Conservation (phyloP, 345 rosid species). For the Eucalyptus brandiana region DNA sequence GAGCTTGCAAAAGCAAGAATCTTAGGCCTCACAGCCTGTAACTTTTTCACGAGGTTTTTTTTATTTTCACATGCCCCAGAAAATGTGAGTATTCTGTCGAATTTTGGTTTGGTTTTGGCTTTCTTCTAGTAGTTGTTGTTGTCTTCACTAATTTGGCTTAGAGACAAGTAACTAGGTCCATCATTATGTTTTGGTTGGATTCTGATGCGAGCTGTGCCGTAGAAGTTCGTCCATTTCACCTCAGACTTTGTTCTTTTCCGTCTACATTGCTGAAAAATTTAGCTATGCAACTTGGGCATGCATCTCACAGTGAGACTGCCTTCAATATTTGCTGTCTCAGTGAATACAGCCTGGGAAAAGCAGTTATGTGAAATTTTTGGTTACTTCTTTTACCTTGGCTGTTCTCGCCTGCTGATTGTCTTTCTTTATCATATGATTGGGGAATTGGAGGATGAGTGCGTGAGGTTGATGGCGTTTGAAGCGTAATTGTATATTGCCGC, state of each 20-base stretch:
- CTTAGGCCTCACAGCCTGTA: constrained; percentile 33
- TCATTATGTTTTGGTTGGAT: neutral
- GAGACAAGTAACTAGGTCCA: neutral
- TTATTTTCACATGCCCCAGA: too few species aligned
- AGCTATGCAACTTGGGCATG: neutral
- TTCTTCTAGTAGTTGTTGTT: neutral
- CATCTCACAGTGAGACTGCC: neutral
- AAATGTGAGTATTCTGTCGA: neutral
- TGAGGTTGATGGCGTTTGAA: neutral
- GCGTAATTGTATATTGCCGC: neutral
- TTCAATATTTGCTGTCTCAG: neutral
- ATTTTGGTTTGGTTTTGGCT: neutral
- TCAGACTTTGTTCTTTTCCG: neutral
- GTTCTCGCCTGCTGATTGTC: neutral
- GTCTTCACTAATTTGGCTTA: neutral
- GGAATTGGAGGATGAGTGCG: neutral
- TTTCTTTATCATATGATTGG: neutral
- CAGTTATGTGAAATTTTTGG: neutral
- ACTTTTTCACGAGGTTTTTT: constrained; percentile 17
- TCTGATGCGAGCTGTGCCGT: neutral
- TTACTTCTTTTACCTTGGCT: neutral
- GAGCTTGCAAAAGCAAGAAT: constrained; percentile 13
- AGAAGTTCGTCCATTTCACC: neutral
- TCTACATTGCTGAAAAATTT: neutral
- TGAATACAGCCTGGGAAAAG: neutral